These are phyloP conservation scores for Blumeria hordei DNA, from an alignment of 2,329 filamentous ascomycete genomes.

Conservation along the genomic window DNA sequence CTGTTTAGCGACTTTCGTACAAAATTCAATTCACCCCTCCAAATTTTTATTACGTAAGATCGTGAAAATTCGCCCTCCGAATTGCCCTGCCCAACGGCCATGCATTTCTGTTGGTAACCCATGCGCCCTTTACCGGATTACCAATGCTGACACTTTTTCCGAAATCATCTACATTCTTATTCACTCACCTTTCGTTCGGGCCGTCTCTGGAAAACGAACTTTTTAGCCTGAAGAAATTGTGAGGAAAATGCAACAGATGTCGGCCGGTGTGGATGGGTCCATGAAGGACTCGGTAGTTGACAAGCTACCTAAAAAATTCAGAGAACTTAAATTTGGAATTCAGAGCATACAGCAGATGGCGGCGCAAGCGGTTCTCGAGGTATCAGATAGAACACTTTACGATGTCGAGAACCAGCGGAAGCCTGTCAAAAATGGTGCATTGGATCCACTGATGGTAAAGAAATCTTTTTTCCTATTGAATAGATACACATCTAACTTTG, in stretches of 20 bases:
- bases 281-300: conserved; percentile 79
- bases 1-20: no score
- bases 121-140: no score
- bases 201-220: no score
- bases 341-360: conserved; percentile 83
- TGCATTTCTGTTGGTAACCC: no score
- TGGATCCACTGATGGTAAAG: conserved; percentile 53
- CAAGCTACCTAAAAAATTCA: conserved; percentile 23
- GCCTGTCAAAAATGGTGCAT: conserved; percentile 58
- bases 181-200: no score
- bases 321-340: conserved; percentile 81
- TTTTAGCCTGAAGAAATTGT: no score
- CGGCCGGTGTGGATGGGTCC: conserved; percentile 10
- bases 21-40: no score
- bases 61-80: no score
- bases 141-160: no score
- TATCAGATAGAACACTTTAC: conserved; percentile 85
- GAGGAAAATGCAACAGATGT: conserved; percentile 8
- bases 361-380: conserved; percentile 81
- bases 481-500: not conserved
- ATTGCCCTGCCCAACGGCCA: no score
- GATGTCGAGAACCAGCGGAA: conserved; percentile 60
- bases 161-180: no score
- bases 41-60: no score
- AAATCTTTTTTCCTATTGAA: not conserved